phyloP scores from a whole-genome alignment of 169 alveolate genomes.

The Miamiensis avidus region DNA sequence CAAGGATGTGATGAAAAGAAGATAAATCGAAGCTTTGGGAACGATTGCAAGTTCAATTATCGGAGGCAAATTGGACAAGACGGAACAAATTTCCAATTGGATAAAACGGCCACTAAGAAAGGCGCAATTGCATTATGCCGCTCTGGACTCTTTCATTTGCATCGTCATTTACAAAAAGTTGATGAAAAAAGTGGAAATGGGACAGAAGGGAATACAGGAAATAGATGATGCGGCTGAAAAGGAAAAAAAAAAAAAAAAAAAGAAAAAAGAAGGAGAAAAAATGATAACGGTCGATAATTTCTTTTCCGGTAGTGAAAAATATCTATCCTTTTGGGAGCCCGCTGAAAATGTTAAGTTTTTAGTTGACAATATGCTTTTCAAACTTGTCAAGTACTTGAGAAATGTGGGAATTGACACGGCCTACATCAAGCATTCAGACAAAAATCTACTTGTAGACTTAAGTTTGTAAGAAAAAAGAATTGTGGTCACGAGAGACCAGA shows the following conservation, averaged over 20 bases:
- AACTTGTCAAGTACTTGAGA: constrained; percentile 30
- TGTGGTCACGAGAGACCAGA: constrained; percentile 39
- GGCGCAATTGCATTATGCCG: constrained; percentile 74
- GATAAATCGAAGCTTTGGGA: constrained; percentile 25
- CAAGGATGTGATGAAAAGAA: constrained; percentile 11
- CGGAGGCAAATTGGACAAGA: constrained; percentile 61
- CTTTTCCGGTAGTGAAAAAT: constrained; percentile 12
- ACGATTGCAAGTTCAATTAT: constrained; percentile 47
- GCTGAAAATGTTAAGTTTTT: constrained; percentile 19
- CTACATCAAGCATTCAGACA: constrained; percentile 20
- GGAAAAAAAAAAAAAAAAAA: neutral
- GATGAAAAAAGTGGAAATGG: neutral
- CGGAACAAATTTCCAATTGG: constrained; percentile 82
- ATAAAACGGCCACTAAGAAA: constrained; percentile 71
- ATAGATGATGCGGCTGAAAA: no score
- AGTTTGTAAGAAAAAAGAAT: constrained; percentile 32
- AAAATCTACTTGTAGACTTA: constrained; percentile 9
- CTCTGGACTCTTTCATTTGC: constrained; percentile 72
- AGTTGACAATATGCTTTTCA: constrained; percentile 38
- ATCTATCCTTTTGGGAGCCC: neutral
- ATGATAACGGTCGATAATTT: constrained; percentile 5
- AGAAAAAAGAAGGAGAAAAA: neutral
- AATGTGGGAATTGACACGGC: constrained; percentile 46
- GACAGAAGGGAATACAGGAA: neutral
- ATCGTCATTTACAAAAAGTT: constrained; percentile 11